Base-by-base conservation (phyloP, 2,329 filamentous ascomycete species). In the Aphanocladium album region DNA sequence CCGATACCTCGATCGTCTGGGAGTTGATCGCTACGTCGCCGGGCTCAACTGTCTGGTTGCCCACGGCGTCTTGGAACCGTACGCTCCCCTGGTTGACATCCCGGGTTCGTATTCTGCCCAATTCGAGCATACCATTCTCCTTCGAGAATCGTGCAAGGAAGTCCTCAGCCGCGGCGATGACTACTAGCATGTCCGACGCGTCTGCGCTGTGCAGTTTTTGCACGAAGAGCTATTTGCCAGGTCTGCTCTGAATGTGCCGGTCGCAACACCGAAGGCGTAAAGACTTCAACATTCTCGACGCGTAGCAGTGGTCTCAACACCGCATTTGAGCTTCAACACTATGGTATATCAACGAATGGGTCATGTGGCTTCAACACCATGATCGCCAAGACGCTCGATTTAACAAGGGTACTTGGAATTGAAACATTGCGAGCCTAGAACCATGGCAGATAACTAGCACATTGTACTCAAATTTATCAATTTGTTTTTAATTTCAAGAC, bases 1-100 rank as follows among this genome's bases (percentile, higher is more conserved):
- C 21, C 81, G 85, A 8, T 87, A 87, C 63, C 77, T 88, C 30
- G 84, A 88, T 47, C 79, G 83, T n/a, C 73, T 88, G n/a, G 85
- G 85, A 0, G 69, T 81, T 19, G 78, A 86, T 49, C 78, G 79
- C 35, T 88, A 88, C 64, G 70, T 85, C 54, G 77, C 83, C 1
- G 85, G 83, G 80, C 75, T 88, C 71, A 85, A 85, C 60, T 79
- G 76, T 41, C 76, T 88, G 25, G 77, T 86, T 1, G 76, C 79
- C 7, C 76, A 81, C 57, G 85, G 83, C 1, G 77, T 88, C 21
- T 73, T 88, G 3, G 80, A 87, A 46, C 70, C 76, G 4, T 84
- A 88, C 67, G 72, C 73, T 16, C 85, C 85, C 1, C 72, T 88
- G 27, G 73, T 78, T 37, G 85, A 88, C 64, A 69, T 83, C 46